phyloP scores from a whole-genome alignment of 352 stramenopile species.

The Globisporangium camurandrum region DNA sequence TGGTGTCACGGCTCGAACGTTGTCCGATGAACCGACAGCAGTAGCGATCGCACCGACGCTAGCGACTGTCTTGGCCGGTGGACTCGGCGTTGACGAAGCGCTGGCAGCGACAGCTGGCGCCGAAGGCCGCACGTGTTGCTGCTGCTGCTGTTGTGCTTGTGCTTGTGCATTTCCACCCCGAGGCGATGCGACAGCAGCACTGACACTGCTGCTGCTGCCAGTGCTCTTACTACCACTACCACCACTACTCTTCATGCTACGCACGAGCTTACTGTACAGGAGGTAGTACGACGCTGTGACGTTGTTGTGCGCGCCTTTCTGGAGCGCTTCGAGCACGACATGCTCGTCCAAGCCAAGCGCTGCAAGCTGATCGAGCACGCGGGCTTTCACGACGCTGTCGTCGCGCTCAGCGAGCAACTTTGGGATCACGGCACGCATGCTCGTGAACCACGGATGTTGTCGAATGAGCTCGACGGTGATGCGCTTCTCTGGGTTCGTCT shows the following conservation, averaged over 20 bases:
- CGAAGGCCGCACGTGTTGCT: background rate
- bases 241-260: conserved; percentile 25
- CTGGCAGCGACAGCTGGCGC: background rate
- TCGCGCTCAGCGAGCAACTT: conserved; percentile 21
- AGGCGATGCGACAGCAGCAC: background rate
- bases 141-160: background rate
- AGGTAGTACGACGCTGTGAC: conserved; percentile 76
- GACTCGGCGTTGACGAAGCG: background rate
- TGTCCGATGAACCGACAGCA: background rate
- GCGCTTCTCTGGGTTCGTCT: conserved; percentile 77
- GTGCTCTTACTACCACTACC: background rate
- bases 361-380: conserved; percentile 48
- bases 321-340: conserved; percentile 33
- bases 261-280: conserved; percentile 47
- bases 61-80: background rate
- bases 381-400: conserved; percentile 18
- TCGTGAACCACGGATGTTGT: conserved; percentile 71
- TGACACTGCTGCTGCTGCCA: background rate
- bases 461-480: conserved; percentile 69
- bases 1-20: no score
- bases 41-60: conserved; percentile 1
- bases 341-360: conserved; percentile 34
- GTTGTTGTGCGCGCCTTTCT: conserved; percentile 50
- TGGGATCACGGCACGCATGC: conserved; percentile 11
- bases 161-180: background rate